Base-by-base conservation (phyloP, 768 basidiomycete species). In the Trametes sanguinea region DNA sequence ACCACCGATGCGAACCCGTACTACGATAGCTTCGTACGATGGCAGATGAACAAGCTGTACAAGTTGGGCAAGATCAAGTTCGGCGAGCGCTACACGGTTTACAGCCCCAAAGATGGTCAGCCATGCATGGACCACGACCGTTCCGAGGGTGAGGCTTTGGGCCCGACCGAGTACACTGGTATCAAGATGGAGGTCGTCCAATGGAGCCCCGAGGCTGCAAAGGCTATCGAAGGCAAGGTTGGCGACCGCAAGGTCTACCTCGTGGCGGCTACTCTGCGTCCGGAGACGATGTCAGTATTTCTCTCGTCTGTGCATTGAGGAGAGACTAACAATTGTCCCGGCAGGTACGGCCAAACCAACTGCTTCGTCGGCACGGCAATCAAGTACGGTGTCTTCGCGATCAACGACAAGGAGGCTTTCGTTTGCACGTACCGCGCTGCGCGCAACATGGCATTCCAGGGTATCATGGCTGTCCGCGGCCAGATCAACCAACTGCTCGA, bases 121-220 rank as follows among this genome's bases (percentile, higher is more conserved):
- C 96, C 97, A 0, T 99, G 97, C 72, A 98, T 99, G 97, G 97
- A 99, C 76, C 97, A 99, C 77, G 97, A 99, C 75, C 90, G 97
- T 60, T 84, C 87, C 54, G 93, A 94, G 61, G 97, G 97, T 44
- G 97, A 99, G 76, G 96, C 89, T 50, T 79, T 94, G 57, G 94
- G 93, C 6, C 97, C 97, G 4, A 94, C 95, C 70, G 96, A 98
- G 72, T 98, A 98, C 77, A 92, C 95, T 17, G 90, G 81, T 17
- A 76, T 98, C 74, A 98, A 97, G 80, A 93, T 98, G 91, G 87
- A 92, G 75, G 94, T 98, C 2, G 77, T 87, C 13, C 79, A 91
- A 61, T 98, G 92, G 90, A 88, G 90, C 65, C 79, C 83, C 27
- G 82, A 78, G 11, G 91, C 92, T 2, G 83, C 85, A 65, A 77